Evolutionary conservation across 495 filamentous ascomycete genomes (phyloP).

Genomic region (Penicillium bovifimosum): DNA sequence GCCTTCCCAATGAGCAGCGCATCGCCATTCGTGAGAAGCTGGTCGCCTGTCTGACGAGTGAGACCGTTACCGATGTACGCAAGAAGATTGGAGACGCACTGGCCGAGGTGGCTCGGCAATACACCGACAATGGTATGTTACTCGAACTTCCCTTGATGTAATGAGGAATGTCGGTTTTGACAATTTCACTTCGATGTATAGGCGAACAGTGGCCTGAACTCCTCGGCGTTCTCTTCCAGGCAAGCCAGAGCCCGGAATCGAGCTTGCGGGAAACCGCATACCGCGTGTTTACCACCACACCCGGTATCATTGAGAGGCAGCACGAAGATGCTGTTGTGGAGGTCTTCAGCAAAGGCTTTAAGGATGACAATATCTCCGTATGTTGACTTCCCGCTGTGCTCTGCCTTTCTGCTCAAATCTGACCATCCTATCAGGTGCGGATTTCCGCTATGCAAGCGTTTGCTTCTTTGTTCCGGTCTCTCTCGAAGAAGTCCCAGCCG

Average conservation of each 20-base stretch:
- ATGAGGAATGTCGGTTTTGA: conserved; percentile 15
- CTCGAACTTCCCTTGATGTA: conserved; percentile 10
- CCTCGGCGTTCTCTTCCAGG: conserved; percentile 73
- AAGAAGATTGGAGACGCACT: conserved; percentile 97
- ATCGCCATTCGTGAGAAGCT: conserved; percentile 75
- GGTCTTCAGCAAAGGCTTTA: conserved; percentile 87
- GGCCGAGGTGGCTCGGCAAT: conserved; percentile 90
- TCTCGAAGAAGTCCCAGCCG: conserved; percentile 75
- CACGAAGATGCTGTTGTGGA: conserved; percentile 79
- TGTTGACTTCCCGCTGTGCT: conserved; percentile 13
- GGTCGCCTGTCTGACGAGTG: conserved; percentile 65
- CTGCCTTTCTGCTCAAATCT: not conserved
- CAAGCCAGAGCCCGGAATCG: conserved; percentile 76
- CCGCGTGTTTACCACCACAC: conserved; percentile 90
- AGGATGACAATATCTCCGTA: conserved; percentile 77
- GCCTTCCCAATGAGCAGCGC: conserved; percentile 63
- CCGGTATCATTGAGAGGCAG: conserved; percentile 92
- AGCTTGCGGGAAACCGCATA: conserved; percentile 85
- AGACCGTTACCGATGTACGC: conserved; percentile 64
- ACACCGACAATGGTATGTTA: conserved; percentile 78
- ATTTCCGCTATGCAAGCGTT: conserved; percentile 96
- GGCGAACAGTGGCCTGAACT: conserved; percentile 89
- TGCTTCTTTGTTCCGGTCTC: conserved; percentile 86
- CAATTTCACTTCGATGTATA: conserved; percentile 30
- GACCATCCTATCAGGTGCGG: conserved; percentile 53